Base-by-base conservation (phyloP, 2,329 filamentous ascomycete genomes). In the Chrysoporthe cubensis region DNA sequence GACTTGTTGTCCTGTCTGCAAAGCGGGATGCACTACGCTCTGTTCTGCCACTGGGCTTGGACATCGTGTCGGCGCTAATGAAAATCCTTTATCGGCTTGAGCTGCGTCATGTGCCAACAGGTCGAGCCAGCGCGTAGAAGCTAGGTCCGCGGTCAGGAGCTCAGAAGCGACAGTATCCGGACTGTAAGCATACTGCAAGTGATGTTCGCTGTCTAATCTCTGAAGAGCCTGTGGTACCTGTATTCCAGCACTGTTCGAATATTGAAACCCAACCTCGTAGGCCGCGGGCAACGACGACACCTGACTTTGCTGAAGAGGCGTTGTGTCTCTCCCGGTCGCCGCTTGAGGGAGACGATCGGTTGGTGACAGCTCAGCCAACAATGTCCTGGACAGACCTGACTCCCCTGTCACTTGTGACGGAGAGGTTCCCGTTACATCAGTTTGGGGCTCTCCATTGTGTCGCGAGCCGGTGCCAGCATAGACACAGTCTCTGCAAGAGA, bases 51-150 rank as follows among this genome's bases (percentile, higher is more conserved):
- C 66, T 66, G n/a, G 64, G 46, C 40, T 63, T 13, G 59, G 50
- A 16, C 48, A 43, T 56, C 66, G 40, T 34, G 73, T 75, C 8
- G 73, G 71, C 0, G 72, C 71, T 46, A 76, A 65, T 0, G 75
- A 75, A 67, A 78, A 76, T n/a, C 71, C 68, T 34, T 72, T 72
- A 63, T 77, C 76, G 4, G 76, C 76, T 61, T 78, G 75, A 13
- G 75, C 76, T 5, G 75, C 76, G 57, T 76, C 76, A 0, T 72
- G 73, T 13, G 75, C 75, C 18, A 76, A 67, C 16, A 76, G 72
- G 34, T 75, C 75, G 26, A 77, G 75, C 75, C 75, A 77, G 34
- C 75, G 71, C 18, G 72, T 76, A n/a, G 74, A 75, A 16, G 74
- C 75, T 40, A 76, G 68, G 64, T 76, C 74, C 4, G 74, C 73